These are phyloP conservation scores for Trypanosoma cruzi DNA, from an alignment of 208 protist genomes.

Conservation along the genomic window DNA sequence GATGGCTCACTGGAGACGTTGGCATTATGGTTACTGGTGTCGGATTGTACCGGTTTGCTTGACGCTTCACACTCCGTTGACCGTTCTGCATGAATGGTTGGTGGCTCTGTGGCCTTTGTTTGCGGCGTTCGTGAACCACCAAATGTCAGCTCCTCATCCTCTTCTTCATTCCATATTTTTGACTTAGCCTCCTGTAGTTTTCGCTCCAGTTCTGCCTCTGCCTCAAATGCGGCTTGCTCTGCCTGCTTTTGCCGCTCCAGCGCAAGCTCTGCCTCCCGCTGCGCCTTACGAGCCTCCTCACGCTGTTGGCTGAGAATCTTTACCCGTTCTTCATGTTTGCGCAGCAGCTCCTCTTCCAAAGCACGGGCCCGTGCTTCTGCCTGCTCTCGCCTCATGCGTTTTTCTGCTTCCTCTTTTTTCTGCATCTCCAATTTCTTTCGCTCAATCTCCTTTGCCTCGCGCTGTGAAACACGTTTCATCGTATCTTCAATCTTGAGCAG, in stretches of 20 bases:
- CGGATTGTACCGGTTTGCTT: neutral
- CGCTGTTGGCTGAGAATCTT: slow-evolving; percentile 57
- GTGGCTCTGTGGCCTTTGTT: neutral
- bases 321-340: slow-evolving; percentile 55
- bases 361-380: slow-evolving; percentile 56
- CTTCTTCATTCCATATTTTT: slow-evolving; percentile 26
- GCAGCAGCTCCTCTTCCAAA: slow-evolving; percentile 45
- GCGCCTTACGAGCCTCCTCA: slow-evolving; percentile 58
- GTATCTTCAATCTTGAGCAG: slow-evolving; percentile 37
- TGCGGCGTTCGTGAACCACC: neutral
- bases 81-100: neutral
- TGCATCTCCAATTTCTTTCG: slow-evolving; percentile 20
- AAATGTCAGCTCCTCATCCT: neutral
- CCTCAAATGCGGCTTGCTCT: slow-evolving; percentile 58
- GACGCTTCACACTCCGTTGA: neutral
- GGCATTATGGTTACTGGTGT: neutral
- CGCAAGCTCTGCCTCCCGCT: slow-evolving; percentile 61
- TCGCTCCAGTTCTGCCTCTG: slow-evolving; percentile 65
- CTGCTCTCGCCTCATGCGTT: slow-evolving; percentile 27
- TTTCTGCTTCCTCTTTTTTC: slow-evolving; percentile 23
- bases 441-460: slow-evolving; percentile 19
- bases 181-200: slow-evolving; percentile 62
- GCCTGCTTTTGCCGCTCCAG: slow-evolving; percentile 58
- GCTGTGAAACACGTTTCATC: slow-evolving; percentile 34
- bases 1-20: slow-evolving; percentile 2